Base-by-base conservation (phyloP, 2,329 filamentous ascomycete species). In the Xylaria polymorpha region DNA sequence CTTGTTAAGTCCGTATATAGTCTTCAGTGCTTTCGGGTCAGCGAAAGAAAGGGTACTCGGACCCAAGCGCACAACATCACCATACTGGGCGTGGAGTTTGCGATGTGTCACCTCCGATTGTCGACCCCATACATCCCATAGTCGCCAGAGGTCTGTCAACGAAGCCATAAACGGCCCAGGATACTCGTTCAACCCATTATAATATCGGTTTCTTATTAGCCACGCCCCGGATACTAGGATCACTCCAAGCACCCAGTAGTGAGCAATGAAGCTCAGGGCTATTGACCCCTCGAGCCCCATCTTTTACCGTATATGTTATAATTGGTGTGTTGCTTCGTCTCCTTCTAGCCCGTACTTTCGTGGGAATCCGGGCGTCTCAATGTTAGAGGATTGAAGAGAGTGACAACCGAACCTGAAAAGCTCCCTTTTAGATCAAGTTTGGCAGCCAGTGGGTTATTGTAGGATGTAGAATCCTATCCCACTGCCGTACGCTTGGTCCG, bases 1-100 rank as follows among this genome's bases (percentile, higher is more conserved):
- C 79, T 94, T 94, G 78, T 94, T 95, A 51, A 95, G 80, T 0
- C 92, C 92, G 78, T 96, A 97, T 53, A 96, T 94, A 12, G 84
- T 83, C 80, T 92, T 92, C 73, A 95, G 83, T 0, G 92, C 91
- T 67, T 87, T 87, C 0, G 93, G 92, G 72, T 93, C 87, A 2
- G 91, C 87, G 75, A 96, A 94, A 0, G 91, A 93, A 1, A 96
- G 80, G 0, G 83, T 83, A 71, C 94, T 94, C 0, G 93, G 93
- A 0, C 92, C 93, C 3, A 94, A 80, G 1, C 93, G 86, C 1
- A 96, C 91, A 2, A 95, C 84, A 75, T 92, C 88, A 56, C 93
- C 93, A 80, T 93, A 85, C 74, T 92, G 85, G 15, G 85, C 84
- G 77, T 96, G 93, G 0, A 96, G 83, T 9, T 80, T 83, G 53